These are phyloP conservation scores for Meyerozyma carpophila DNA, from an alignment of 1,139 yeast genomes.

Conservation along the genomic window DNA sequence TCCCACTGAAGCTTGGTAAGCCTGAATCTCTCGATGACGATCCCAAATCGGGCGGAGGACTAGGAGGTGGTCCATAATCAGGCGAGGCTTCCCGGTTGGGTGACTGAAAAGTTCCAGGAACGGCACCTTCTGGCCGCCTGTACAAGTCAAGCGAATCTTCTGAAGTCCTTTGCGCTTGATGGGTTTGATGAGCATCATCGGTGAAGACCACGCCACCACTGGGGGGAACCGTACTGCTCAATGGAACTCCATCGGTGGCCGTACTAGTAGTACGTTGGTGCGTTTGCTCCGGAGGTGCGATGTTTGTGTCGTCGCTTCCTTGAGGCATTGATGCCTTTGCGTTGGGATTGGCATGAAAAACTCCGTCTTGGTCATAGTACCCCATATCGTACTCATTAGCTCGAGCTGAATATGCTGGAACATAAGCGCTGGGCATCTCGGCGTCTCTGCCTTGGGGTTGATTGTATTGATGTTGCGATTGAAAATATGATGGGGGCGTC, in stretches of 20 bases:
- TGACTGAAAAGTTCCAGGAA: background rate
- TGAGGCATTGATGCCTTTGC: constrained; percentile 10
- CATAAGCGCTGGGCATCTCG: constrained; percentile 36
- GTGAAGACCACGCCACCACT: background rate
- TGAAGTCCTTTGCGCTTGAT: background rate
- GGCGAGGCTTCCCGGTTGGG: background rate
- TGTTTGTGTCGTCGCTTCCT: background rate
- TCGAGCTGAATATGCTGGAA: constrained; percentile 63
- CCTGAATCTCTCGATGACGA: background rate
- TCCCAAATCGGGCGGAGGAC: constrained; percentile 2
- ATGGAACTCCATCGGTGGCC: background rate
- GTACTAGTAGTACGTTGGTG: background rate
- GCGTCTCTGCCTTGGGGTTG: constrained; percentile 33
- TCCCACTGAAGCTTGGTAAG: background rate
- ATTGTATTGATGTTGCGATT: constrained; percentile 60
- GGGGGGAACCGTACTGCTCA: background rate
- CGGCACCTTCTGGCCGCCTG: constrained; percentile 1
- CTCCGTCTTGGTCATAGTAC: constrained; percentile 69
- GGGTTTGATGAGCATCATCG: background rate
- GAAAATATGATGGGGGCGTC: constrained; percentile 83
- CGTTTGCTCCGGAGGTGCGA: background rate
- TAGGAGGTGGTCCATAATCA: constrained; percentile 1
- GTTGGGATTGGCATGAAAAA: constrained; percentile 35
- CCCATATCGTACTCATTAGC: constrained; percentile 75
- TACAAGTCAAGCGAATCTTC: constrained; percentile 1